phyloP scores from a whole-genome alignment of 202 grass and related monocot genomes.

The Saccharum hybrid region DNA sequence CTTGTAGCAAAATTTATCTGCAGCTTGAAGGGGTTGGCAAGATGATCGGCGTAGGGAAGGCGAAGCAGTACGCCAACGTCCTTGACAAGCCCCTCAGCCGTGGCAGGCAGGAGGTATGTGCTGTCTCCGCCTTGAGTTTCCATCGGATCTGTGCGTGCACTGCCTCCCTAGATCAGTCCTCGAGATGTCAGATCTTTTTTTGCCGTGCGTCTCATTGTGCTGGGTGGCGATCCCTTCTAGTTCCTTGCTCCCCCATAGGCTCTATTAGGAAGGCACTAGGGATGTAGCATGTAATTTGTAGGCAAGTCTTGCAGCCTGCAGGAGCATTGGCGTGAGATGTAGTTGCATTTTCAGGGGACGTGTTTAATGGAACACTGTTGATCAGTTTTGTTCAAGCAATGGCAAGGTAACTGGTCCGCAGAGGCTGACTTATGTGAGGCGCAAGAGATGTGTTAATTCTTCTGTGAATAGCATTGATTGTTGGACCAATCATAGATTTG shows the following conservation, averaged over 20 bases:
- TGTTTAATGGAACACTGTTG: not conserved
- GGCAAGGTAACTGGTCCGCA: not conserved
- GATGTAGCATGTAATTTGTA: constrained; percentile 5
- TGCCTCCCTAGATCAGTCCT: not conserved
- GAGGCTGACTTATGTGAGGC: not conserved
- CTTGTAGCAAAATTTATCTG: not conserved
- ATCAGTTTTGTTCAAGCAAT: constrained; percentile 2
- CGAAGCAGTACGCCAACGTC: constrained; percentile 93
- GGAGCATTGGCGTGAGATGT: not conserved
- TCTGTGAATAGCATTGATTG: not conserved
- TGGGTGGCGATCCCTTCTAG: not conserved
- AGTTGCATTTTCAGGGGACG: not conserved
- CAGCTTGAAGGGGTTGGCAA: constrained; percentile 14
- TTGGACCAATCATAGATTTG: not conserved
- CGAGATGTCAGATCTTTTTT: not conserved
- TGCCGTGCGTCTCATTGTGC: not conserved
- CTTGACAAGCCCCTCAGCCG: constrained; percentile 93
- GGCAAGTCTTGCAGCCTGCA: not conserved
- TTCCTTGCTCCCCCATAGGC: not conserved
- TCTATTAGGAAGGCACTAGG: not conserved
- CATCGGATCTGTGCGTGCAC: not conserved
- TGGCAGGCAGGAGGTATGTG: constrained; percentile 74
- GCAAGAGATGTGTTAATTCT: not conserved
- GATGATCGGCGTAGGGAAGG: constrained; percentile 96
- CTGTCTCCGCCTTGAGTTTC: not conserved